Evolutionary conservation across 1,139 yeast species (phyloP).

Genomic region (Suhomyces coccinellae): DNA sequence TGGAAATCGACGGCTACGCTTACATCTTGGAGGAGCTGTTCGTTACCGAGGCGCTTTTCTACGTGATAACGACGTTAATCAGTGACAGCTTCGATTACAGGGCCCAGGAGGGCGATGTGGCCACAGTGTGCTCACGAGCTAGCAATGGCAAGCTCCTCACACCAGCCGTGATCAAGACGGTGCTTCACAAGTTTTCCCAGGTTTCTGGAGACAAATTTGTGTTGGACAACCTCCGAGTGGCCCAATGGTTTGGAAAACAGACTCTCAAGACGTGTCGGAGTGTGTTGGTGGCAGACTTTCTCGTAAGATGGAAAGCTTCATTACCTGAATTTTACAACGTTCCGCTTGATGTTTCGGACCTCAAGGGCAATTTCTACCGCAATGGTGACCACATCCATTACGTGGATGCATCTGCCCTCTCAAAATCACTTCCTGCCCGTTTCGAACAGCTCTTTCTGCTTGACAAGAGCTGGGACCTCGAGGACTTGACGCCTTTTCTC

Average conservation of each 20-base stretch:
- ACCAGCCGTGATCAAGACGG: constrained; percentile 42
- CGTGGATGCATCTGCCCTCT: constrained; percentile 49
- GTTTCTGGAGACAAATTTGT: constrained; percentile 23
- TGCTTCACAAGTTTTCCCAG: constrained; percentile 43
- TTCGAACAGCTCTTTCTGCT: constrained; percentile 61
- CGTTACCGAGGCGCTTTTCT: constrained; percentile 36
- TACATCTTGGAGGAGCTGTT: constrained; percentile 26
- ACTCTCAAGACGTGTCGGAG: constrained; percentile 41
- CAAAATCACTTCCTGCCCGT: constrained; percentile 53
- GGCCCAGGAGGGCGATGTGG: constrained; percentile 21
- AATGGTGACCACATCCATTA: constrained; percentile 53
- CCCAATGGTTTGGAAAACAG: constrained; percentile 62
- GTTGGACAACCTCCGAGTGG: constrained; percentile 42
- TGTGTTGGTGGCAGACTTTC: constrained; percentile 45
- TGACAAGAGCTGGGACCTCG: constrained; percentile 66
- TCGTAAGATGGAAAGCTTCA: constrained; percentile 61
- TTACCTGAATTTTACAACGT: constrained; percentile 66
- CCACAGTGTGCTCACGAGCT: constrained; percentile 22
- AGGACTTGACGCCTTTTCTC: constrained; percentile 72
- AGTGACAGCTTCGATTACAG: constrained; percentile 40
- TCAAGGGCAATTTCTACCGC: constrained; percentile 56
- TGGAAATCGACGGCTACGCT: constrained; percentile 42
- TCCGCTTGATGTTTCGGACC: constrained; percentile 51
- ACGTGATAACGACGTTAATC: constrained; percentile 52
- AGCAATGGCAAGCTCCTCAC: constrained; percentile 20